phyloP scores from a whole-genome alignment of 2,329 filamentous ascomycete species.

The Fusarium sambucinum region DNA sequence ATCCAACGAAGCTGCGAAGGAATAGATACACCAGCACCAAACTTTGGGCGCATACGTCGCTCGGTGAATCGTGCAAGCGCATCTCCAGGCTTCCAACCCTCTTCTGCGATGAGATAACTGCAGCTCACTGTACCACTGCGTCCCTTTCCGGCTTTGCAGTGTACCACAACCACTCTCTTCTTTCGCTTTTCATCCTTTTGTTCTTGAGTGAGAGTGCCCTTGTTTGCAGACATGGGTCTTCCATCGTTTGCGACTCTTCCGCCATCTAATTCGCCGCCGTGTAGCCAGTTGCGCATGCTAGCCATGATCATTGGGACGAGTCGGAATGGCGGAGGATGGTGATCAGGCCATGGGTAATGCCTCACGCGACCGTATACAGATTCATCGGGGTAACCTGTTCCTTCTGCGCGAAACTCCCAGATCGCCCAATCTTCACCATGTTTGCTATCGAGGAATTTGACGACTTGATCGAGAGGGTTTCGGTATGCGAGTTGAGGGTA shows the following conservation, averaged over 20 bases:
- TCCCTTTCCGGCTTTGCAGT: slow-evolving; percentile 98
- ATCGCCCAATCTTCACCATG: slow-evolving; percentile 91
- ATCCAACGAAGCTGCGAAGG: slow-evolving; percentile 92
- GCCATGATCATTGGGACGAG: slow-evolving; percentile 90
- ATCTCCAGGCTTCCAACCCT: slow-evolving; percentile 69
- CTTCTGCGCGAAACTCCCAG: slow-evolving; percentile 98
- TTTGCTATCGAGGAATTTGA: slow-evolving; percentile 87
- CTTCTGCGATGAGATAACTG: slow-evolving; percentile 90
- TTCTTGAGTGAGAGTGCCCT: slow-evolving; percentile 35
- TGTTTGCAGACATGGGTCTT: slow-evolving; percentile 27
- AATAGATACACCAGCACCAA: slow-evolving; percentile 91
- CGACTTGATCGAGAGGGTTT: slow-evolving; percentile 88
- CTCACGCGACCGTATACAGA: slow-evolving; percentile 87
- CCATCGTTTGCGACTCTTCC: slow-evolving; percentile 30
- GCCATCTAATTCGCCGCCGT: slow-evolving; percentile 60
- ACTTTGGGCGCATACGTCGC: slow-evolving; percentile 87
- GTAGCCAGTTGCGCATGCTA: slow-evolving; percentile 91
- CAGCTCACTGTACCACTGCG: slow-evolving; percentile 89
- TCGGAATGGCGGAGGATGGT: slow-evolving; percentile 93
- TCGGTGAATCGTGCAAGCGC: slow-evolving; percentile 75
- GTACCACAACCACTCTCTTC: slow-evolving; percentile 83
- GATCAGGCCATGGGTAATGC: slow-evolving; percentile 97
- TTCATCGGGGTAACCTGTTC: slow-evolving; percentile 92
- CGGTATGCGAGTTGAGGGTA: slow-evolving; percentile 94
- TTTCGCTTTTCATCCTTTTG: slow-evolving; percentile 53